A percentile compares a stretch with the other conserved stretches of the same genome.
Evolutionary conservation across 495 filamentous ascomycete genomes (phyloP).

Genomic region (Daldinia grandis): DNA sequence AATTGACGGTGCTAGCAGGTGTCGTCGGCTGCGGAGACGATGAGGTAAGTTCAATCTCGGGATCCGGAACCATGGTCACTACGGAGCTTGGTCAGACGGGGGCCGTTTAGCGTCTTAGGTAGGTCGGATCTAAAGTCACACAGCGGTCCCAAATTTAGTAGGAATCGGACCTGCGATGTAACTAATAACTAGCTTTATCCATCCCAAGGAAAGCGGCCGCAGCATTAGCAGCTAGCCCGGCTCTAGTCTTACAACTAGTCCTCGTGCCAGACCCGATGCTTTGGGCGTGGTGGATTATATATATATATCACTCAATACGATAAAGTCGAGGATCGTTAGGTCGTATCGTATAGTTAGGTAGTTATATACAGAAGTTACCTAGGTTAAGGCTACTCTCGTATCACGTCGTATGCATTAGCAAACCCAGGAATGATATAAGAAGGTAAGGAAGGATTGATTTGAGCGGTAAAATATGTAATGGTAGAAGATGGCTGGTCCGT

Average conservation of each 20-base stretch:
- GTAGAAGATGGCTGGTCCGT: slow-evolving; percentile 11
- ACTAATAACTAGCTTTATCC: slow-evolving; percentile 26
- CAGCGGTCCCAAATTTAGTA: slow-evolving; percentile 31
- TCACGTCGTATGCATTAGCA: not conserved
- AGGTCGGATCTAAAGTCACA: slow-evolving; percentile 25
- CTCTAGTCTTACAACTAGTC: slow-evolving; percentile 7
- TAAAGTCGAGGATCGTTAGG: not conserved
- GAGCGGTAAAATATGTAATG: slow-evolving; percentile 5
- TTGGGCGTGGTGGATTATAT: not conserved
- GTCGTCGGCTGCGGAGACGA: slow-evolving; percentile 29
- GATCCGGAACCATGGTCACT: slow-evolving; percentile 20
- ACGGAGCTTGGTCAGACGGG: slow-evolving; percentile 34
- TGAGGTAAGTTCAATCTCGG: slow-evolving; percentile 22
- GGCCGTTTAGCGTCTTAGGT: slow-evolving; percentile 16
- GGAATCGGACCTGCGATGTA: slow-evolving; percentile 24
- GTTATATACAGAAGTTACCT: not conserved
- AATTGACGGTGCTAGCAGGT: slow-evolving; percentile 4
- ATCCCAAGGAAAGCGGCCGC: slow-evolving; percentile 1
- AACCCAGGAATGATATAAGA: not conserved
- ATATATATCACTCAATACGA: slow-evolving; percentile 6
- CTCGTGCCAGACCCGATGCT: slow-evolving; percentile 4
- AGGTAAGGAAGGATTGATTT: not conserved
- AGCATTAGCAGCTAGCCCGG: slow-evolving; percentile 6
- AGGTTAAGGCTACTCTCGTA: not conserved
- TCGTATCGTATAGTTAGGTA: not conserved